Conservation (phyloP, 2,329 filamentous ascomycete species). For the Bipolaris gigantea region DNA sequence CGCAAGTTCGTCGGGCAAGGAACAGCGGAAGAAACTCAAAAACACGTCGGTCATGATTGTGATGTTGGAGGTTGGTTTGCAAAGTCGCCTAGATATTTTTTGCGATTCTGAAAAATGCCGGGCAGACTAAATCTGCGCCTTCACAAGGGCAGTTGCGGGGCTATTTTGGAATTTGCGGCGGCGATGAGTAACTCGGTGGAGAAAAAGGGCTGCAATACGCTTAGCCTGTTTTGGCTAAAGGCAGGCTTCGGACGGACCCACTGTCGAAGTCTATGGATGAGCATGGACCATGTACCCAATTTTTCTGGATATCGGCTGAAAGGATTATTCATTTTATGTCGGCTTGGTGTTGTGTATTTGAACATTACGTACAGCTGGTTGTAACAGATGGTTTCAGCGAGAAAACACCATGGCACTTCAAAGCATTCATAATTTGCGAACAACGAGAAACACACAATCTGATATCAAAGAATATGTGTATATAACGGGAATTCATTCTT, state of each 20-base stretch:
- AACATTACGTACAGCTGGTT: too few species aligned
- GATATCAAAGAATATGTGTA: too few species aligned
- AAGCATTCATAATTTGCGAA: too few species aligned
- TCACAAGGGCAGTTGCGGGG: conserved; percentile 20
- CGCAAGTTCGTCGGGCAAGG: conserved; percentile 48
- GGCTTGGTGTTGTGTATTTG: too few species aligned
- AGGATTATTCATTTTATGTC: not conserved
- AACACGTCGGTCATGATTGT: conserved; percentile 49
- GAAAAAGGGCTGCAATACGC: conserved; percentile 35
- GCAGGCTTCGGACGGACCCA: not conserved
- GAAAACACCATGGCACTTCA: too few species aligned
- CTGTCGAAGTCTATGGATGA: not conserved
- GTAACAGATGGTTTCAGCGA: too few species aligned
- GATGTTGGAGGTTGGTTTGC: not conserved
- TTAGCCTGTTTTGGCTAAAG: conserved; percentile 26
- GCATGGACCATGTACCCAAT: too few species aligned
- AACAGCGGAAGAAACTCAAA: conserved; percentile 45
- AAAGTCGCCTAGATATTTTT: not conserved
- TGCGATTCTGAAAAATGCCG: not conserved
- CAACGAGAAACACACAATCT: too few species aligned
- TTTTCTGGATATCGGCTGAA: not conserved
- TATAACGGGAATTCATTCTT: not conserved
- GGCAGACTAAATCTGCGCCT: conserved; percentile 13
- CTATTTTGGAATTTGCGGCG: conserved; percentile 23
- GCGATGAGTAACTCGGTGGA: conserved; percentile 35